phyloP scores from a whole-genome alignment of 2,329 filamentous ascomycete genomes.

The Hypoxylon sp. region DNA sequence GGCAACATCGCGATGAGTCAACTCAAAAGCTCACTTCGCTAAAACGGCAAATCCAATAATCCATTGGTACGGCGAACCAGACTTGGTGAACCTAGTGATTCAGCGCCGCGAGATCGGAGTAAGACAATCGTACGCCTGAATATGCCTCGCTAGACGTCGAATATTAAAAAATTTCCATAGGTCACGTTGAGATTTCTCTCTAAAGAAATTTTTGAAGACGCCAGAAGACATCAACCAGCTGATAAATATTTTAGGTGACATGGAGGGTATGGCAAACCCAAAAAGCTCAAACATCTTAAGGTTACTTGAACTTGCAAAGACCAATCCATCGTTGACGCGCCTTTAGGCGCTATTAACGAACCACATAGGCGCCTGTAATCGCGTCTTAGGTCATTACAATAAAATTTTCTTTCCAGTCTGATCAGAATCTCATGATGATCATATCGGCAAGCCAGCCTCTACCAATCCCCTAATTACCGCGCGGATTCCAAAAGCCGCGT shows the following conservation, averaged over 20 bases:
- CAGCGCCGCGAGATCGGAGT: constrained; percentile 43
- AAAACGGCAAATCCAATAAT: constrained; percentile 37
- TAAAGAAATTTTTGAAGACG: background rate
- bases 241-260: constrained; percentile 26
- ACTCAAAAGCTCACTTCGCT: constrained; percentile 39
- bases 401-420: constrained; percentile 24
- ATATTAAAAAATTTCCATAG: constrained; percentile 25
- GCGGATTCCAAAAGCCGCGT: constrained; percentile 34
- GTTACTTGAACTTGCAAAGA: constrained; percentile 16
- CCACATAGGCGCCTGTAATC: constrained; percentile 19
- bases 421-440: constrained; percentile 41
- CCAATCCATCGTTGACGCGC: constrained; percentile 19
- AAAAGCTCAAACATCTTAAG: constrained; percentile 14
- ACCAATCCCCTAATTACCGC: constrained; percentile 41
- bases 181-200: constrained; percentile 25
- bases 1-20: constrained; percentile 50
- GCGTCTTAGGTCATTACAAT: constrained; percentile 2
- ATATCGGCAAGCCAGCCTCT: constrained; percentile 32
- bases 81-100: constrained; percentile 28
- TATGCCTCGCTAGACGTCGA: constrained; percentile 35
- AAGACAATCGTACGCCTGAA: constrained; percentile 19
- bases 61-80: constrained; percentile 35
- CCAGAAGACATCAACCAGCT: constrained; percentile 6
- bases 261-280: constrained; percentile 24
- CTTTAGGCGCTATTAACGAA: constrained; percentile 6